These are phyloP conservation scores for Lasiosphaeria hispida DNA, from an alignment of 495 filamentous ascomycete genomes.

Conservation along the genomic window DNA sequence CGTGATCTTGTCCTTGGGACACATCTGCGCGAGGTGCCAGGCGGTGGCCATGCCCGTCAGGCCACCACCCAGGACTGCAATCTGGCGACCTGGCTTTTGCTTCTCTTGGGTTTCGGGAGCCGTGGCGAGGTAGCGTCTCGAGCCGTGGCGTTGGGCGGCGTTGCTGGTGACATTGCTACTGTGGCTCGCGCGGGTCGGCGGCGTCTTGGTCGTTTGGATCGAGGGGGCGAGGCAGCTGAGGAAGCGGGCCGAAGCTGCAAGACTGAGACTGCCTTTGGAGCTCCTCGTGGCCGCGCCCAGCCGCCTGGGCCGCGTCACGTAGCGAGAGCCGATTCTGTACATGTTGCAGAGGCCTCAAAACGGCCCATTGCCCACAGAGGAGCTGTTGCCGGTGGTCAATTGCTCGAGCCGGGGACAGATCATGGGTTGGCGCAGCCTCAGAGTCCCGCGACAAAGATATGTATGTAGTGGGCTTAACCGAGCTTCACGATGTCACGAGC, in stretches of 20 bases:
- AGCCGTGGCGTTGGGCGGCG: too few relatives aligned
- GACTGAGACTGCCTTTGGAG: not conserved
- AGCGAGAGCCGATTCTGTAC: slow-evolving; percentile 23
- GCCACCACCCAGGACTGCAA: slow-evolving; percentile 81
- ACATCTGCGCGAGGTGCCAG: slow-evolving; percentile 62
- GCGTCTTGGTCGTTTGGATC: not conserved
- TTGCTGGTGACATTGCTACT: not conserved
- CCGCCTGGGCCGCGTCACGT: slow-evolving; percentile 15
- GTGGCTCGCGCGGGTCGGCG: not conserved
- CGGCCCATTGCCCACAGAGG: slow-evolving; percentile 14
- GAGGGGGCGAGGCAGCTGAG: not conserved
- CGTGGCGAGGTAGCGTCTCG: not conserved
- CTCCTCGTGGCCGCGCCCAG: not conserved
- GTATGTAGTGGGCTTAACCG: too few relatives aligned
- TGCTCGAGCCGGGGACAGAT: slow-evolving; percentile 1
- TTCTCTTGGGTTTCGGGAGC: not conserved
- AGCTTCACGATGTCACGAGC: too few relatives aligned
- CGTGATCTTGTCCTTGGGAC: slow-evolving; percentile 60
- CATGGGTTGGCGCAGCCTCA: not conserved
- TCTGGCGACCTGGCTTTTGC: slow-evolving; percentile 27
- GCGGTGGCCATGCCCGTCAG: slow-evolving; percentile 86
- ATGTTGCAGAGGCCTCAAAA: slow-evolving; percentile 14
- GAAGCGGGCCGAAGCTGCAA: not conserved
- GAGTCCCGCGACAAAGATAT: too few relatives aligned
- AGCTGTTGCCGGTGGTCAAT: slow-evolving; percentile 13